Conservation (phyloP, 2,329 filamentous ascomycete species). For the Sclerotiophoma versabilis region DNA sequence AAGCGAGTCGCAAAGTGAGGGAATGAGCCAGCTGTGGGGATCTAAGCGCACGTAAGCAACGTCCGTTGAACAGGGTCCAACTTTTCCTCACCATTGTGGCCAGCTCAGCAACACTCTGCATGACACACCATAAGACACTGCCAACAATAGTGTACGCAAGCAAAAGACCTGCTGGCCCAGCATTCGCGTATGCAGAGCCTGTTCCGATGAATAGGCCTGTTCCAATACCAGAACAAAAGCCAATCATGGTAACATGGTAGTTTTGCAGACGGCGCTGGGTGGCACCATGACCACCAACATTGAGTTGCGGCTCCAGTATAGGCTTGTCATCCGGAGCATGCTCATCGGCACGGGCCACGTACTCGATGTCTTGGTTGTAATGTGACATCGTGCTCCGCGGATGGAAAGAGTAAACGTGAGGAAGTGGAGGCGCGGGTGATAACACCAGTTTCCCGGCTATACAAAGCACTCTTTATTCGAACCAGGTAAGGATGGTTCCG, state of each 20-base stretch:
- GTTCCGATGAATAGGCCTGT: constrained; percentile 31
- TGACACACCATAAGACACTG: constrained; percentile 63
- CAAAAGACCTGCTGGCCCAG: constrained; percentile 60
- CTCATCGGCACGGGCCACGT: constrained; percentile 14
- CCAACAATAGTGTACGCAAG: constrained; percentile 64
- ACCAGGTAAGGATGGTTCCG: background rate
- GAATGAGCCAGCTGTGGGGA: constrained; percentile 60
- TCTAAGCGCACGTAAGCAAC: constrained; percentile 12
- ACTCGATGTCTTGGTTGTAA: constrained; percentile 22
- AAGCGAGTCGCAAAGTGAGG: constrained; percentile 68
- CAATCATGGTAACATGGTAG: constrained; percentile 33
- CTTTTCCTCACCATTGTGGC: constrained; percentile 42
- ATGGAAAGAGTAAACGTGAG: background rate
- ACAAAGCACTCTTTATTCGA: constrained; percentile 15
- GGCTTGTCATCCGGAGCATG: constrained; percentile 20
- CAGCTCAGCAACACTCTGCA: constrained; percentile 70
- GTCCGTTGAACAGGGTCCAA: background rate
- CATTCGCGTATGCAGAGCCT: constrained; percentile 27
- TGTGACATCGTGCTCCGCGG: constrained; percentile 18
- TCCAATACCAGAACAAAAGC: constrained; percentile 29
- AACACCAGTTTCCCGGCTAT: background rate
- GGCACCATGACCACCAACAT: constrained; percentile 28
- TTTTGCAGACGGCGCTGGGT: constrained; percentile 27
- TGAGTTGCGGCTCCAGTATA: constrained; percentile 28
- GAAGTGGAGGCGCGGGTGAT: constrained; percentile 1